A percentile compares a stretch with the other conserved stretches of the same genome.
Evolutionary conservation across 129 eudicot species (phyloP).

Genomic region (Helianthus tuberosus): DNA sequence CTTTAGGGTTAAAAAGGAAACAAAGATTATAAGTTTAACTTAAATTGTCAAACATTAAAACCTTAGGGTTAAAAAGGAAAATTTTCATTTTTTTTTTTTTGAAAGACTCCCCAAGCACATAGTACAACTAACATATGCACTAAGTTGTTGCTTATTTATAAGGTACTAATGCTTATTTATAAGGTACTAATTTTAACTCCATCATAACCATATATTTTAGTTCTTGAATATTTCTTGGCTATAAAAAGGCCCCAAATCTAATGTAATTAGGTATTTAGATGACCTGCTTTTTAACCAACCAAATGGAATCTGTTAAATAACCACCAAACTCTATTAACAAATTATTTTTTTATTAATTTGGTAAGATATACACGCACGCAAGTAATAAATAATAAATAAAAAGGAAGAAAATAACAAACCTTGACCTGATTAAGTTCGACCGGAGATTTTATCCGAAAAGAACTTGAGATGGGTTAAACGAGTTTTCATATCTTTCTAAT

Average conservation of each 20-base stretch:
- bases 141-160: too few relatives aligned
- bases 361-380: neutral
- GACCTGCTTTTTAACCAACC: slow-evolving; percentile 13
- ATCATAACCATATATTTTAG: neutral
- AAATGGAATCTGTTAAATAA: slow-evolving; percentile 7
- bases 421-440: neutral
- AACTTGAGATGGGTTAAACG: neutral
- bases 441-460: neutral
- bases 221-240: neutral
- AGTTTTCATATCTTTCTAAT: neutral
- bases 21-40: too few relatives aligned
- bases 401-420: neutral
- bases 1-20: too few relatives aligned
- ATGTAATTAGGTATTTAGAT: slow-evolving; percentile 18
- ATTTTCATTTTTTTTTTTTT: too few relatives aligned
- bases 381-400: neutral
- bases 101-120: too few relatives aligned
- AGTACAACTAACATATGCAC: too few relatives aligned
- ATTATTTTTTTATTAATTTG: neutral
- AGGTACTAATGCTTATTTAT: too few relatives aligned
- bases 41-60: too few relatives aligned
- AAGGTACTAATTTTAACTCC: neutral
- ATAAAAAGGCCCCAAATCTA: neutral
- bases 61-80: too few relatives aligned
- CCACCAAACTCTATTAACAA: slow-evolving; percentile 13